phyloP scores from a whole-genome alignment of 495 filamentous ascomycete genomes.

The Aspergillus panamensis region DNA sequence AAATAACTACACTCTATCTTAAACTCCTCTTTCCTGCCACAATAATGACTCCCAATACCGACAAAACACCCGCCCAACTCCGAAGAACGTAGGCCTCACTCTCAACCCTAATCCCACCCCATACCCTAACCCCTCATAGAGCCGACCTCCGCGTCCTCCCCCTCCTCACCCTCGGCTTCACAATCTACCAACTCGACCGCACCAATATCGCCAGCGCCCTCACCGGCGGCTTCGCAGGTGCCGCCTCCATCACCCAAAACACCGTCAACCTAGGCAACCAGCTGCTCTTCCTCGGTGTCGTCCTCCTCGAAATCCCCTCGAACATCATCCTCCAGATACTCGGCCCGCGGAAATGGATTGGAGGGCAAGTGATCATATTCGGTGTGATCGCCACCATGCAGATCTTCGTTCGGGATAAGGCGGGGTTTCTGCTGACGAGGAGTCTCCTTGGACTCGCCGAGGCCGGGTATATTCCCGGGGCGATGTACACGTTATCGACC shows the following conservation, averaged over 20 bases:
- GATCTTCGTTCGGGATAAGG: constrained; percentile 45
- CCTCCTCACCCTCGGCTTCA: constrained; percentile 47
- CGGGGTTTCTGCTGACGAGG: constrained; percentile 43
- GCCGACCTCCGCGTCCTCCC: constrained; percentile 45
- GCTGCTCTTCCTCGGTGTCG: constrained; percentile 51
- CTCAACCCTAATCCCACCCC: background rate
- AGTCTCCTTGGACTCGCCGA: constrained; percentile 50
- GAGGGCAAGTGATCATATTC: constrained; percentile 49
- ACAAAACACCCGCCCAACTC: background rate
- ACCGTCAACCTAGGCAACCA: constrained; percentile 55
- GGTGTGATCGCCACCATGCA: constrained; percentile 51
- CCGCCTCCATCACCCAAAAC: constrained; percentile 45
- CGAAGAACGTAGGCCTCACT: background rate
- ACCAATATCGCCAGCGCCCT: constrained; percentile 44
- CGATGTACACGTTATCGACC: constrained; percentile 53
- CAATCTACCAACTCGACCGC: constrained; percentile 48
- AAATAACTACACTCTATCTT: background rate
- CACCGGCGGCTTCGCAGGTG: constrained; percentile 42
- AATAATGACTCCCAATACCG: background rate
- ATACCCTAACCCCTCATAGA: constrained; percentile 9
- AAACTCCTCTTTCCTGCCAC: no score
- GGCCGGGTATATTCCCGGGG: constrained; percentile 55
- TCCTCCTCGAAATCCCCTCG: constrained; percentile 51
- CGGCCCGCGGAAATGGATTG: constrained; percentile 50
- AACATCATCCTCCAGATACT: constrained; percentile 44